Conservation (phyloP, 768 basidiomycete species). For the Termitomyces eurrhizus region DNA sequence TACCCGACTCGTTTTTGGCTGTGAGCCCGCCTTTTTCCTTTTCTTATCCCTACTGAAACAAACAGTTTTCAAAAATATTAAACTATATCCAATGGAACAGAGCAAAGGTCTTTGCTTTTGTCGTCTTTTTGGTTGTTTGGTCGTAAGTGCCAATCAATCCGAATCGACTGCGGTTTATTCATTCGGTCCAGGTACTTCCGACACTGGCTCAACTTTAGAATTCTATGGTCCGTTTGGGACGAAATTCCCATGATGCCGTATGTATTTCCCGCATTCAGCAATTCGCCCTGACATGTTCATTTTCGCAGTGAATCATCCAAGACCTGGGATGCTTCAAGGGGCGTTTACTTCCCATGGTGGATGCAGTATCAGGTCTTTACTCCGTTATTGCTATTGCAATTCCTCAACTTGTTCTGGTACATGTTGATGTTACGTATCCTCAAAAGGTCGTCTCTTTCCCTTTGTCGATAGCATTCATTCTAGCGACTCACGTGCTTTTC, state of each 20-base stretch:
- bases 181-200: slow-evolving; percentile 66
- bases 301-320: slow-evolving; percentile 45
- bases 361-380: slow-evolving; percentile 79
- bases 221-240: slow-evolving; percentile 83
- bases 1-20: slow-evolving; percentile 86
- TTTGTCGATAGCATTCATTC: neutral
- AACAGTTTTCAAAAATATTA: slow-evolving; percentile 75
- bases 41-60: neutral
- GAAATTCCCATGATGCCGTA: slow-evolving; percentile 77
- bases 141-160: slow-evolving; percentile 50
- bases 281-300: neutral
- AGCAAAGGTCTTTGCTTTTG: slow-evolving; percentile 61
- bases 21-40: slow-evolving; percentile 40
- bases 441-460: slow-evolving; percentile 58
- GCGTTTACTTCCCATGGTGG: slow-evolving; percentile 72
- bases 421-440: slow-evolving; percentile 77
- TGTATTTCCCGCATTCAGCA: slow-evolving; percentile 24
- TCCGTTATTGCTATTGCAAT: slow-evolving; percentile 71
- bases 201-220: slow-evolving; percentile 83
- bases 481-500: neutral
- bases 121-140: slow-evolving; percentile 70
- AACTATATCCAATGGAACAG: slow-evolving; percentile 78
- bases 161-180: neutral
- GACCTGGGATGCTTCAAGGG: slow-evolving; percentile 56
- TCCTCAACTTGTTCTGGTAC: slow-evolving; percentile 94